phyloP scores from a whole-genome alignment of 2,329 filamentous ascomycete species.

The Lasiodiplodia citricola region DNA sequence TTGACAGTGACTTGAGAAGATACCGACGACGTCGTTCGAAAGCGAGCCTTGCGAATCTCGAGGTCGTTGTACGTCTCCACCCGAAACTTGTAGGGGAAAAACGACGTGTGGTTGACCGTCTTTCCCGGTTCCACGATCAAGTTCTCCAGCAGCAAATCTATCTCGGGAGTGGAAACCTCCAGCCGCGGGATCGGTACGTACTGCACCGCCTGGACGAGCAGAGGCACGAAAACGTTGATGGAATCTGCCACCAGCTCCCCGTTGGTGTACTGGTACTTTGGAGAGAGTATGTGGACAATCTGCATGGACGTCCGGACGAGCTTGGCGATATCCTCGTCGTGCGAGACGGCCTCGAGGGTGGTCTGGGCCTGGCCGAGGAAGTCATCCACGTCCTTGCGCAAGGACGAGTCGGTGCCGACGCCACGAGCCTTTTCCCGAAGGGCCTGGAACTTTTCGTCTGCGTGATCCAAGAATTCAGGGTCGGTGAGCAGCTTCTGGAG shows the following conservation, averaged over 20 bases:
- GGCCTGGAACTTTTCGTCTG: conserved; percentile 68
- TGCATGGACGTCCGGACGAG: conserved; percentile 70
- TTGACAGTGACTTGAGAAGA: conserved; percentile 78
- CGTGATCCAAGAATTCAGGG: conserved; percentile 81
- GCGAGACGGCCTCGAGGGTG: conserved; percentile 70
- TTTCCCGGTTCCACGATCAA: conserved; percentile 86
- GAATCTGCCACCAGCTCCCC: conserved; percentile 75
- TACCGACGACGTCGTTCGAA: conserved; percentile 69
- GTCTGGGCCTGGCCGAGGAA: conserved; percentile 71
- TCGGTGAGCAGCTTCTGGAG: conserved; percentile 84
- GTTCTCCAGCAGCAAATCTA: conserved; percentile 89
- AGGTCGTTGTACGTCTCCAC: conserved; percentile 85
- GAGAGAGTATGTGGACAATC: conserved; percentile 73
- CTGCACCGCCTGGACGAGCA: conserved; percentile 77
- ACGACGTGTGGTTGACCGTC: conserved; percentile 84
- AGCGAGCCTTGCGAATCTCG: conserved; percentile 78
- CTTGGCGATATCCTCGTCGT: conserved; percentile 74
- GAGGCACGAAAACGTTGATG: conserved; percentile 79
- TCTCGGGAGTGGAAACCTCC: conserved; percentile 81
- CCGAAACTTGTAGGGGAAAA: conserved; percentile 82
- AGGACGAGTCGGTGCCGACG: conserved; percentile 67
- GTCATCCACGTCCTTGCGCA: conserved; percentile 74
- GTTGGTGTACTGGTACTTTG: conserved; percentile 67
- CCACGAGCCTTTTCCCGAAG: conserved; percentile 62
- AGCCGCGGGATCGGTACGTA: conserved; percentile 88